These are phyloP conservation scores for Fraxinus velutina DNA, from an alignment of 305 asterid genomes.

Conservation along the genomic window DNA sequence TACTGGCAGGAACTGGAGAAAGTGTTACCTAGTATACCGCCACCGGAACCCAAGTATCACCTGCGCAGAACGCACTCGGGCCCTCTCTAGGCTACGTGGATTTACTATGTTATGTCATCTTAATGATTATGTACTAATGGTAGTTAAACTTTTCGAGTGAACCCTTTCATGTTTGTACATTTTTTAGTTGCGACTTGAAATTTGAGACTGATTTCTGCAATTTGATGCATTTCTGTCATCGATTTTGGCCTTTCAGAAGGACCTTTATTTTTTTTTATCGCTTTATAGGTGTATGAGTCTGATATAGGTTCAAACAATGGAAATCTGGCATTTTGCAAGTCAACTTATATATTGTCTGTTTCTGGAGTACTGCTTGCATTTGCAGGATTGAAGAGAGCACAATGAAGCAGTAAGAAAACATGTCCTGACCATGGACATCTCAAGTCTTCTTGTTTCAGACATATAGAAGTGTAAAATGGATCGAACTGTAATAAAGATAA, in stretches of 20 bases:
- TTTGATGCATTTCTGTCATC: not conserved
- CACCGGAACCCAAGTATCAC: not conserved
- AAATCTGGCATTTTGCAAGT: not conserved
- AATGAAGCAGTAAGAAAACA: not conserved
- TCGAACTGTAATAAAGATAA: not conserved
- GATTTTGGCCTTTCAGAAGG: not conserved
- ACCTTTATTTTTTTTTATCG: not conserved
- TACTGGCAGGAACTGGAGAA: not conserved
- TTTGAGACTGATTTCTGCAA: not conserved
- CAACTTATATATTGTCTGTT: not conserved
- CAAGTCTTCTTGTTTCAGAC: not conserved
- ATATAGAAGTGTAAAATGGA: not conserved
- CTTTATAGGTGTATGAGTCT: not conserved
- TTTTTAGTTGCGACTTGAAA: conserved; percentile 17
- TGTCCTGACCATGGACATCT: not conserved
- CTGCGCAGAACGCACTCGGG: not conserved
- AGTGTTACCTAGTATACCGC: not conserved
- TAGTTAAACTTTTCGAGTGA: not conserved
- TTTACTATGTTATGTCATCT: not conserved
- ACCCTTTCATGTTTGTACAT: conserved; percentile 24
- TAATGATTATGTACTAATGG: not conserved
- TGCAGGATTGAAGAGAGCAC: not conserved
- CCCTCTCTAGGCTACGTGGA: not conserved
- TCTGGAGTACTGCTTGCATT: not conserved
- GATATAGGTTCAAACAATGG: not conserved